Conservation (phyloP, 495 filamentous ascomycete species). For the Penicillium cinerascens region DNA sequence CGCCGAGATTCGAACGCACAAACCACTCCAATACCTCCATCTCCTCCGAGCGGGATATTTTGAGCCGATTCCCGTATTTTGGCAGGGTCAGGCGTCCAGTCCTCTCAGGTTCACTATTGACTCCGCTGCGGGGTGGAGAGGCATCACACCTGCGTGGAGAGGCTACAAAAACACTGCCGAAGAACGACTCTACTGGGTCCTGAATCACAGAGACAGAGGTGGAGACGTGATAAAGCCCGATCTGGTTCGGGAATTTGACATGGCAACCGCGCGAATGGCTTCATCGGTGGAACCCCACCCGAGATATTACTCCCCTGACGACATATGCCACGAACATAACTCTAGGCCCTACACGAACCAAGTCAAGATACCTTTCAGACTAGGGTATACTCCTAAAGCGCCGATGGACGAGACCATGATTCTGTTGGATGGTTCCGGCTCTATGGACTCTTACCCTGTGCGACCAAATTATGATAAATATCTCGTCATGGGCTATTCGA, state of each 20-base stretch:
- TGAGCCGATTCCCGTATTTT: conserved; percentile 46
- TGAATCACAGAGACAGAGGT: conserved; percentile 38
- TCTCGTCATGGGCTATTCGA: conserved; percentile 36
- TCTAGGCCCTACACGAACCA: conserved; percentile 42
- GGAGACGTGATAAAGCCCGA: conserved; percentile 38
- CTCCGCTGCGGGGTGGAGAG: conserved; percentile 43
- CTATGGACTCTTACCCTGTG: conserved; percentile 43
- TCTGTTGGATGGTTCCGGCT: conserved; percentile 42
- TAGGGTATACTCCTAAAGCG: conserved; percentile 30
- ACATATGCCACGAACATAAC: conserved; percentile 37
- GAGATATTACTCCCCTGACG: conserved; percentile 34
- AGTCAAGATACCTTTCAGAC: conserved; percentile 34
- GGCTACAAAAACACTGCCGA: conserved; percentile 47
- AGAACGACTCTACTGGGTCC: conserved; percentile 50
- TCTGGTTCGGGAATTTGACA: conserved; percentile 38
- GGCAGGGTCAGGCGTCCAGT: conserved; percentile 37
- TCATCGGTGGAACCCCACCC: conserved; percentile 37
- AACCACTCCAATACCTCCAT: conserved; percentile 44
- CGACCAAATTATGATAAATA: conserved; percentile 40
- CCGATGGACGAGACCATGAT: conserved; percentile 46
- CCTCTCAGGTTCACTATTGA: conserved; percentile 46
- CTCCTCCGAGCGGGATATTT: conserved; percentile 49
- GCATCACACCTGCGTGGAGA: conserved; percentile 46
- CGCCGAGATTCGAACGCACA: conserved; percentile 29
- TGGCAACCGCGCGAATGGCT: conserved; percentile 41